Evolutionary conservation across 345 rosid species (phyloP), one percentile per base, ranked within the genome.

Genomic region (Heritiera fomes): DNA sequence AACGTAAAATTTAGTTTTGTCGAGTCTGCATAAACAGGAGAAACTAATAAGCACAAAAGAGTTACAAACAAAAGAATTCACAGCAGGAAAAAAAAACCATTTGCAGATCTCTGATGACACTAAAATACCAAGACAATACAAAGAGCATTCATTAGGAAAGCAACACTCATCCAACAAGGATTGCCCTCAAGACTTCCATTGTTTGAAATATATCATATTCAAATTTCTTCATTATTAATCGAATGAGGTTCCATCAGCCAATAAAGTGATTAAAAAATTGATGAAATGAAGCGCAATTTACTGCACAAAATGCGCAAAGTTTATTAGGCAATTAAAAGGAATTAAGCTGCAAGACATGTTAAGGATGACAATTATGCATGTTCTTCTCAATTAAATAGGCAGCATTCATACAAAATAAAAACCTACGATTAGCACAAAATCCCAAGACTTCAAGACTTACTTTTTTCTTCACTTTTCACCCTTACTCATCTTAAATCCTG

Each of bases 1-100:
- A 61, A 90, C 90, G 79, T 94, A 96, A 84, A 96, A 94, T 87
- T 90, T 91, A 70, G 91, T 89, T 82, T 92, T 96, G 79, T 96
- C 98, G 74, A 96, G 98, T 90, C 98, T 96, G 89, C 84, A 89
- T 30, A 68, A 78, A 80, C 56, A 47, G 71, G 55, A 43, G n/a
- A 38, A 67, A 43, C 61, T 63, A 75, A 82, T 78, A 43, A 84
- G 72, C 76, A 80, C 63, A 30, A 38, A 53, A 28, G 17, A 45
- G n/a, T 23, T 71, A 46, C 28, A 71, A 7, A 50, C n/a, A 62
- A 38, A 73, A 30, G 14, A 62, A 23, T 11, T 18, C 40, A 60
- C 8, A 43, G 8, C 17, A 52, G 15, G 77, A 14, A 80, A 43
- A n/a, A n/a, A 20, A 15, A 61, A 53, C 34, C 10, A 56, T 47